These are phyloP conservation scores for Aspergillus pseudonomiae DNA, from an alignment of 2,329 filamentous ascomycete genomes.

Conservation along the genomic window DNA sequence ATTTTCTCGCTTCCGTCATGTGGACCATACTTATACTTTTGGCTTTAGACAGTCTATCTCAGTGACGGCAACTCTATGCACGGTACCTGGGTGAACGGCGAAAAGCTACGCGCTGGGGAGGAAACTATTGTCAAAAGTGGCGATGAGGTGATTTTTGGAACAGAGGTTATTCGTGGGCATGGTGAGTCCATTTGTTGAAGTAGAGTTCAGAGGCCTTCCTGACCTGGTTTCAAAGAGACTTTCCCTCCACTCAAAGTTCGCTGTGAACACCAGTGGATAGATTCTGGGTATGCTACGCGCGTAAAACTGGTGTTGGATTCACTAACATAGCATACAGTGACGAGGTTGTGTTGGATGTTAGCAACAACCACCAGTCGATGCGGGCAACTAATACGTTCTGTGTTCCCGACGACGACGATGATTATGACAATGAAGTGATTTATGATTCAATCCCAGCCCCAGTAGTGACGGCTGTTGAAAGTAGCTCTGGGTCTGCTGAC, in stretches of 20 bases:
- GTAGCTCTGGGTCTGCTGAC: conserved; percentile 13
- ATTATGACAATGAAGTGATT: conserved; percentile 30
- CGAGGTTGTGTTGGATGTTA: not conserved
- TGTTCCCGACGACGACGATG: conserved; percentile 45
- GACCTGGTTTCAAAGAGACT: conserved; percentile 24
- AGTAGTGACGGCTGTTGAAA: conserved; percentile 5
- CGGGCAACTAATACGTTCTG: conserved; percentile 42
- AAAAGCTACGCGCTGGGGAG: conserved; percentile 41
- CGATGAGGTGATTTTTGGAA: conserved; percentile 50
- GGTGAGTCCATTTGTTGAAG: conserved; percentile 33
- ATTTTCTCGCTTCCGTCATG: not conserved
- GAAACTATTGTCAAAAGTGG: conserved; percentile 43
- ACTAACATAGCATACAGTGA: conserved; percentile 19
- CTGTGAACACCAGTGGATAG: conserved; percentile 34
- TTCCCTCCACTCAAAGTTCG: conserved; percentile 38
- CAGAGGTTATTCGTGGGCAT: conserved; percentile 52
- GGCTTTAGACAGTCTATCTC: conserved; percentile 49
- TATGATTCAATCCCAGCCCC: conserved; percentile 10
- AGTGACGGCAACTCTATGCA: conserved; percentile 64
- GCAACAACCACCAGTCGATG: conserved; percentile 6
- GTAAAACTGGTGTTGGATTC: not conserved
- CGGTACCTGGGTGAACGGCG: conserved; percentile 60
- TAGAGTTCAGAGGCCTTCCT: not conserved
- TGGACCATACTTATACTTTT: not conserved
- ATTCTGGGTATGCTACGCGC: conserved; percentile 20